Evolutionary conservation across 139 green algal species (phyloP).

Genomic region (Volvox reticuliferus): DNA sequence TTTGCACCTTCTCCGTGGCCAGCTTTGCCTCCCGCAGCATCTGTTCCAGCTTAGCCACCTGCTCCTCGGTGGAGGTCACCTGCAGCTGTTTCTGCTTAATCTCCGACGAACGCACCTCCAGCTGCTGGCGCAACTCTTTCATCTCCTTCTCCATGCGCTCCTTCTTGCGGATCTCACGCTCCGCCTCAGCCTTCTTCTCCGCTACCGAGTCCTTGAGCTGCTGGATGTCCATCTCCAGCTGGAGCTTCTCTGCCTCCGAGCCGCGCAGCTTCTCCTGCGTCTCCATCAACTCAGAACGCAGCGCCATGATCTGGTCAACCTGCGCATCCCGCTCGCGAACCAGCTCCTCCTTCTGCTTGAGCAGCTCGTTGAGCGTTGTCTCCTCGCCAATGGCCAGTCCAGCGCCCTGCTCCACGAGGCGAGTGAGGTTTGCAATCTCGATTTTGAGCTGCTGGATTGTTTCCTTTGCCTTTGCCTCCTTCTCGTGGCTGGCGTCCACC

Average conservation of each 20-base stretch:
- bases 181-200: constrained; percentile 81
- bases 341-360: constrained; percentile 88
- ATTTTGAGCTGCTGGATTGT: constrained; percentile 87
- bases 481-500: constrained; percentile 87
- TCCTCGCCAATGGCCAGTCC: constrained; percentile 86
- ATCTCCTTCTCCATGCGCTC: constrained; percentile 85
- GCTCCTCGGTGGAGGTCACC: constrained; percentile 69
- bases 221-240: constrained; percentile 78
- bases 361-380: constrained; percentile 82
- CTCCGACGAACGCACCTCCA: constrained; percentile 82
- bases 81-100: constrained; percentile 83
- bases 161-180: constrained; percentile 81
- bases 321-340: constrained; percentile 82
- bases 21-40: constrained; percentile 79
- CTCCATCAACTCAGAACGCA: constrained; percentile 81
- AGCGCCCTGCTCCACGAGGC: constrained; percentile 86
- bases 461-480: constrained; percentile 91
- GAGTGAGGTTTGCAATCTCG: constrained; percentile 89
- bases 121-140: constrained; percentile 71
- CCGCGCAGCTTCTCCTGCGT: constrained; percentile 76
- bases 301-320: constrained; percentile 84
- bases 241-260: constrained; percentile 76
- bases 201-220: constrained; percentile 72
- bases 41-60: constrained; percentile 70
- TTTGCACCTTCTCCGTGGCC: constrained; percentile 82